phyloP scores from a whole-genome alignment of 495 filamentous ascomycete species.

The Hypoxylon trugodes region DNA sequence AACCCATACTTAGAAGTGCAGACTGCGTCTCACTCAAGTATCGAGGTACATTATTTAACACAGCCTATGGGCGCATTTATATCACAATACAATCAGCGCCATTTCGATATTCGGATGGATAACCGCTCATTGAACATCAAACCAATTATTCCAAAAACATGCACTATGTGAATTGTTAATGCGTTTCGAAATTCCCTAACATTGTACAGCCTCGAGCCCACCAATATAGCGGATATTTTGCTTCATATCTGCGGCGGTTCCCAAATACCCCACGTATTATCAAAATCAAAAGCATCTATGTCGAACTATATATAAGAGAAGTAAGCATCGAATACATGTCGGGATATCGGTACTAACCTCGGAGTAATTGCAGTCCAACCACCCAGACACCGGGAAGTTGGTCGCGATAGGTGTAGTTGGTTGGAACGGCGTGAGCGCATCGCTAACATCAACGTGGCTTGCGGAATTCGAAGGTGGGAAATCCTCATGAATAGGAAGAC shows the following conservation, averaged over 20 bases:
- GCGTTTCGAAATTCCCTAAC: too few species aligned
- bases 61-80: conserved; percentile 21
- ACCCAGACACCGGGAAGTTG: neutral
- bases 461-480: neutral
- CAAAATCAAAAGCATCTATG: conserved; percentile 7
- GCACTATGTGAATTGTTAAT: too few species aligned
- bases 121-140: conserved; percentile 39
- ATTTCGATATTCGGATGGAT: conserved; percentile 40
- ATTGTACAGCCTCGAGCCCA: too few species aligned
- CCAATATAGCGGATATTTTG: too few species aligned
- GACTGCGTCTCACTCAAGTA: conserved; percentile 12
- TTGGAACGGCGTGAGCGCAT: neutral
- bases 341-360: conserved; percentile 8
- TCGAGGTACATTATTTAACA: conserved; percentile 23
- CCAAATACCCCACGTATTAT: conserved; percentile 1
- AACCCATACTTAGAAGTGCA: conserved; percentile 11
- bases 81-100: conserved; percentile 43
- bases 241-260: too few species aligned
- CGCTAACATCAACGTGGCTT: conserved; percentile 3
- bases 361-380: conserved; percentile 2
- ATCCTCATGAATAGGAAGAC: neutral
- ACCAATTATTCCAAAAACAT: too few species aligned
- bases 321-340: neutral
- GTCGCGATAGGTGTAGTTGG: neutral
- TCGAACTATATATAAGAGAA: neutral